A percentile compares a stretch with the other conserved stretches of the same genome.
These are phyloP conservation scores for Saccharomycopsis vini DNA, from an alignment of 805 yeast genomes.

Conservation along the genomic window DNA sequence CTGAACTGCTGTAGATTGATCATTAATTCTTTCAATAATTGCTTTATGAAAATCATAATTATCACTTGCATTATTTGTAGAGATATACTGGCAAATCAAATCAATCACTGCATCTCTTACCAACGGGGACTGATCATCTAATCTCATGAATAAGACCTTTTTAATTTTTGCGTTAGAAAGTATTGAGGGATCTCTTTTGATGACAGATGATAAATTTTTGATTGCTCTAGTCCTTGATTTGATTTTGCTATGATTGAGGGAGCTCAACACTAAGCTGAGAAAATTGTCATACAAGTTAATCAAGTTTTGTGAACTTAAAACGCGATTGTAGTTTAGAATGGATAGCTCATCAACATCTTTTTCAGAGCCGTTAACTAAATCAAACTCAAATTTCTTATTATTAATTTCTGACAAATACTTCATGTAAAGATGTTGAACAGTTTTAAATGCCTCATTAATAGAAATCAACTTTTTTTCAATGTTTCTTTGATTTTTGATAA, in stretches of 20 bases:
- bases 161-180: slow-evolving; percentile 43
- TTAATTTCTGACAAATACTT: slow-evolving; percentile 6
- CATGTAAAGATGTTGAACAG: slow-evolving; percentile 1
- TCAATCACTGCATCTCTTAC: slow-evolving; percentile 74
- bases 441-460: slow-evolving; percentile 2
- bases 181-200: slow-evolving; percentile 44
- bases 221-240: slow-evolving; percentile 57
- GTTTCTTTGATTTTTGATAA: slow-evolving; percentile 7
- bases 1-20: slow-evolving; percentile 42
- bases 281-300: slow-evolving; percentile 42
- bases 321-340: slow-evolving; percentile 1
- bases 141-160: slow-evolving; percentile 39
- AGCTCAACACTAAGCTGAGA: slow-evolving; percentile 38
- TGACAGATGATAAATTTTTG: slow-evolving; percentile 47
- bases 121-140: slow-evolving; percentile 56
- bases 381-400: slow-evolving; percentile 1
- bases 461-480: slow-evolving; percentile 8
- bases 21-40: slow-evolving; percentile 35
- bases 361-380: background rate
- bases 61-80: slow-evolving; percentile 36
- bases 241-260: slow-evolving; percentile 40
- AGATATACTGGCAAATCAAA: slow-evolving; percentile 42
- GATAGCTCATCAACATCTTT: background rate
- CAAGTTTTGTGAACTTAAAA: slow-evolving; percentile 20
- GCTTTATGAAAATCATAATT: slow-evolving; percentile 20